These are phyloP conservation scores for Penicillium palitans DNA, from an alignment of 2,329 filamentous ascomycete genomes.

Conservation along the genomic window DNA sequence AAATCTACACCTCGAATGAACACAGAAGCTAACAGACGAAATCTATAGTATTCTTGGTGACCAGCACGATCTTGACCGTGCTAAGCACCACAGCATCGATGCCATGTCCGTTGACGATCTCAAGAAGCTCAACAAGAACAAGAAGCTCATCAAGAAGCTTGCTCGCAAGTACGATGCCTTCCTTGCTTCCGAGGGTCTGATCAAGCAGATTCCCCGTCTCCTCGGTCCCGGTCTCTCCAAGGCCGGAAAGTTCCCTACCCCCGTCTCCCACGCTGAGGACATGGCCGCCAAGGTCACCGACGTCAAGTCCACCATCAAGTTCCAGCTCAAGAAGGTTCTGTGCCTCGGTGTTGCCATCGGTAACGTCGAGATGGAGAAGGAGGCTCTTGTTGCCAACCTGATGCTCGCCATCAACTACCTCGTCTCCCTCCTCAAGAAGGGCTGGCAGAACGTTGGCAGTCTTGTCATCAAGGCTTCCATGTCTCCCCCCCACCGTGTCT, in stretches of 20 bases:
- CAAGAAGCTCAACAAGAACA: constrained; percentile 99
- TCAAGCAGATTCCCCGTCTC: constrained; percentile 99
- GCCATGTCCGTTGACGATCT: constrained; percentile 98
- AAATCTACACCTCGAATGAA: not conserved
- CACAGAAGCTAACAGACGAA: not conserved
- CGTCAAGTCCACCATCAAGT: constrained; percentile 99
- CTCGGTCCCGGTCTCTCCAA: constrained; percentile 97
- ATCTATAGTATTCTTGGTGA: constrained; percentile 73
- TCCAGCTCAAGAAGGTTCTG: constrained; percentile 99
- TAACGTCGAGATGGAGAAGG: constrained; percentile 95
- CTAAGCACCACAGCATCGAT: constrained; percentile 98
- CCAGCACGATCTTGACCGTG: constrained; percentile 99
- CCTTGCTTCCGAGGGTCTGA: constrained; percentile 92
- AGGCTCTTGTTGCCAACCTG: constrained; percentile 96
- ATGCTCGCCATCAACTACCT: constrained; percentile 99
- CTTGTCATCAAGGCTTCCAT: constrained; percentile 99
- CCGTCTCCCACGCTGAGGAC: constrained; percentile 95
- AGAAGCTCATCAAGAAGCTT: constrained; percentile 99
- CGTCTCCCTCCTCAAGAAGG: constrained; percentile 99
- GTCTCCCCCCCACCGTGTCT: constrained; percentile 96
- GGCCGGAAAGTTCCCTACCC: constrained; percentile 99
- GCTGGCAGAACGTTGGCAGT: constrained; percentile 99
- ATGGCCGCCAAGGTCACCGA: constrained; percentile 94
- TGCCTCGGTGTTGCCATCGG: constrained; percentile 99
- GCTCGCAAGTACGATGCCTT: constrained; percentile 99